These are phyloP conservation scores for Austroboletus eburneus DNA, from an alignment of 768 basidiomycete species.

Conservation along the genomic window DNA sequence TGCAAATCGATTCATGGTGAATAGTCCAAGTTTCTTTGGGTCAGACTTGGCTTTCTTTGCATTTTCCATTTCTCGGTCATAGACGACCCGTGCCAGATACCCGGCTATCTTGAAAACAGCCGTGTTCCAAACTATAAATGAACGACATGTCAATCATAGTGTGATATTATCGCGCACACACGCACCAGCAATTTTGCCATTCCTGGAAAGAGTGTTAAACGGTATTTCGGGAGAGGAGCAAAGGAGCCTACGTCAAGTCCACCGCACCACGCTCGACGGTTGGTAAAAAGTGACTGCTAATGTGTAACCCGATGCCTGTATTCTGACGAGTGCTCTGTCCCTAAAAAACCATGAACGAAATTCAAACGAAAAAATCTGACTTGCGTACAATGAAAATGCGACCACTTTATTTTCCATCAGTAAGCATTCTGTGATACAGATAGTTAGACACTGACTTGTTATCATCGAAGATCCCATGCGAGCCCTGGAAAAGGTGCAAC, in stretches of 20 bases:
- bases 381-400: not conserved
- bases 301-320: constrained; percentile 63
- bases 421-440: not conserved
- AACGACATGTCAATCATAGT: not conserved
- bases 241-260: constrained; percentile 63
- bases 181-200: not conserved
- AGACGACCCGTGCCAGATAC: not conserved
- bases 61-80: not conserved
- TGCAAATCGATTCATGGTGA: not conserved
- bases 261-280: constrained; percentile 92
- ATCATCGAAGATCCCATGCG: not conserved
- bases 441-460: not conserved
- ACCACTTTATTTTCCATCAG: not conserved
- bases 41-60: not conserved
- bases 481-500: not conserved
- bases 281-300: constrained; percentile 80
- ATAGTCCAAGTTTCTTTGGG: not conserved
- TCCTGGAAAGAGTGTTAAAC: not conserved
- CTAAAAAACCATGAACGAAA: constrained; percentile 31
- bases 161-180: not conserved
- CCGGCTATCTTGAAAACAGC: not conserved
- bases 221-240: not conserved
- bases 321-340: constrained; percentile 90
- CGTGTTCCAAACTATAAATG: not conserved
- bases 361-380: constrained; percentile 1